These are phyloP conservation scores for Lactarius akahatsu DNA, from an alignment of 768 basidiomycete species.

Conservation along the genomic window DNA sequence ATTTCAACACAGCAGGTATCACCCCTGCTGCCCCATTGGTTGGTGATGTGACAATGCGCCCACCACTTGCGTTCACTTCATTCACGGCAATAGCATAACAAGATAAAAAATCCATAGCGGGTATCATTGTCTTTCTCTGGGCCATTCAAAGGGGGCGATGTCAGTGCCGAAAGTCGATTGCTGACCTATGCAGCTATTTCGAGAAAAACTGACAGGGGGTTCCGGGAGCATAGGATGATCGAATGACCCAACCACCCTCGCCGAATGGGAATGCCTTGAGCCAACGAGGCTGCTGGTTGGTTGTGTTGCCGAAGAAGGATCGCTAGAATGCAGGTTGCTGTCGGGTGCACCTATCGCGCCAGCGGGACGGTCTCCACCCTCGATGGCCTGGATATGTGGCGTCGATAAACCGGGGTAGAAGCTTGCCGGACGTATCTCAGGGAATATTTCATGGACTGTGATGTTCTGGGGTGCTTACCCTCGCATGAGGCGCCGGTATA, in stretches of 20 bases:
- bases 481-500: constrained; percentile 89
- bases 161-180: constrained; percentile 9
- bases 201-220: constrained; percentile 62
- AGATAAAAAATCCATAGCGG: constrained; percentile 89
- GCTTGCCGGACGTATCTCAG: constrained; percentile 33
- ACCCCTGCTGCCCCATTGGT: constrained; percentile 94
- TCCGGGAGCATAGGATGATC: constrained; percentile 79
- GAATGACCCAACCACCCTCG: constrained; percentile 67
- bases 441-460: constrained; percentile 3
- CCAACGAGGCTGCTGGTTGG: background rate
- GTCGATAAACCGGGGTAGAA: constrained; percentile 53
- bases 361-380: constrained; percentile 32
- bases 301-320: constrained; percentile 19
- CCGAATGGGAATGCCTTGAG: constrained; percentile 33
- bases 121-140: constrained; percentile 82
- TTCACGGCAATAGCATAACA: constrained; percentile 96
- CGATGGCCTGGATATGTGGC: constrained; percentile 41
- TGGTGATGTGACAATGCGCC: constrained; percentile 91
- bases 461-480: constrained; percentile 49
- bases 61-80: constrained; percentile 91
- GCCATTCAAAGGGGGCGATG: background rate
- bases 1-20: constrained; percentile 90
- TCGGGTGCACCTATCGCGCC: constrained; percentile 28
- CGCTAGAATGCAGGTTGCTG: constrained; percentile 29
- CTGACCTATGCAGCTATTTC: constrained; percentile 1